phyloP scores from a whole-genome alignment of 1,284 basidiomycete genomes.

The Rhodotorula mucilaginosa region DNA sequence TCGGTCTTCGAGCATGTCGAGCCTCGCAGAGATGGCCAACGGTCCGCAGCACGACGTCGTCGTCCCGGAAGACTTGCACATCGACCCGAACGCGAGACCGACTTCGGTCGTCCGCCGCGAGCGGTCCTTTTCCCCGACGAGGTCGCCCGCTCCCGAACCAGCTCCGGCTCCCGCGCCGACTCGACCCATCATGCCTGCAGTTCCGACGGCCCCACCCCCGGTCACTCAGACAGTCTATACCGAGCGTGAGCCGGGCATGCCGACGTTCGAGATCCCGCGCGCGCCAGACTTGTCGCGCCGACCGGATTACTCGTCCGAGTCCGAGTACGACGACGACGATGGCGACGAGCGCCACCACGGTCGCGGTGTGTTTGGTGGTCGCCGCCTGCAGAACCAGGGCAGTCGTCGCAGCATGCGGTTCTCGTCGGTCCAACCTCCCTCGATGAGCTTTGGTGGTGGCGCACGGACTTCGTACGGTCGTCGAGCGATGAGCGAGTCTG shows the following conservation, averaged over 20 bases:
- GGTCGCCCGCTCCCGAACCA: background rate
- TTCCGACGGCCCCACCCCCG: conserved; percentile 33
- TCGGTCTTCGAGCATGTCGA: conserved; percentile 35
- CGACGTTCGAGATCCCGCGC: conserved; percentile 36
- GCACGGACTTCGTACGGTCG: conserved; percentile 6
- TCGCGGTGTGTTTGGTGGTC: background rate
- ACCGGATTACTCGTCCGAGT: conserved; percentile 29
- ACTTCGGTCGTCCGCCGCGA: conserved; percentile 1
- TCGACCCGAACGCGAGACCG: conserved; percentile 10
- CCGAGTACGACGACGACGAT: conserved; percentile 6
- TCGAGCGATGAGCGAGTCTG: conserved; percentile 35
- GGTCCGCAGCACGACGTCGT: conserved; percentile 6
- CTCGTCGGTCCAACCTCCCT: background rate
- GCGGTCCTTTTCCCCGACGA: background rate
- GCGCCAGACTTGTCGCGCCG: conserved; percentile 31
- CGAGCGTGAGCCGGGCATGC: conserved; percentile 23
- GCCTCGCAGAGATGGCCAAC: conserved; percentile 19
- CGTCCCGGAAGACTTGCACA: conserved; percentile 14
- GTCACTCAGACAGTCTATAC: conserved; percentile 21
- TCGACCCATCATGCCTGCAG: conserved; percentile 27
- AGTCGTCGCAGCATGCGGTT: conserved; percentile 3
- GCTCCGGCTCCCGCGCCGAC: background rate
- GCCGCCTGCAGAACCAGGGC: background rate
- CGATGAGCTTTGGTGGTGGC: background rate
- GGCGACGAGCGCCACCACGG: background rate